Percentiles rank a stretch among this genome's conserved stretches.
These are phyloP conservation scores for Chaetomium cochliodes DNA, from an alignment of 495 filamentous ascomycete species.

Conservation along the genomic window DNA sequence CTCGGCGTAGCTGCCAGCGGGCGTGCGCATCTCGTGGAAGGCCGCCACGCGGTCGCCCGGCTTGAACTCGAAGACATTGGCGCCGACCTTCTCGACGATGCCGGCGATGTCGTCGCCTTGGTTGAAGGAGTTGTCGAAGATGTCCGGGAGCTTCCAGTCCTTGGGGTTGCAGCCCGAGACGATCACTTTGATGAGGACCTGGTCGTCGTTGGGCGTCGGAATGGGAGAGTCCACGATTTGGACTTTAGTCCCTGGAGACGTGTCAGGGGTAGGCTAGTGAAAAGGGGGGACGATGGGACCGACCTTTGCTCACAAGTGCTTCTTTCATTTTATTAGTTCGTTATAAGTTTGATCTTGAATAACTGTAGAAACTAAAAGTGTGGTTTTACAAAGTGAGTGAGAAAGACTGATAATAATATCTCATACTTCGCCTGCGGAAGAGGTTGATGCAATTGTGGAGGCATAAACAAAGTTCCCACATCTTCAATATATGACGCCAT, in stretches of 20 bases:
- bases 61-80: slow-evolving; percentile 60
- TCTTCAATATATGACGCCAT: slow-evolving; percentile 11
- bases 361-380: not conserved
- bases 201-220: slow-evolving; percentile 57
- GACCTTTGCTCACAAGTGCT: slow-evolving; percentile 18
- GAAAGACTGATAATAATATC: not conserved
- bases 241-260: slow-evolving; percentile 48
- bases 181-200: slow-evolving; percentile 70
- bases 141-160: slow-evolving; percentile 63
- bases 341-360: not conserved
- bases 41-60: slow-evolving; percentile 68
- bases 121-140: slow-evolving; percentile 42
- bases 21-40: slow-evolving; percentile 59
- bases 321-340: slow-evolving; percentile 1
- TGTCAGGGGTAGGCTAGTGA: not conserved
- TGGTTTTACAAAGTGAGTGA: not conserved
- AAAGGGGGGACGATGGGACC: slow-evolving; percentile 3
- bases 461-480: not conserved
- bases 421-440: not conserved
- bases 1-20: slow-evolving; percentile 65
- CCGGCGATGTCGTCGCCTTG: slow-evolving; percentile 73
- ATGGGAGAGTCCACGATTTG: slow-evolving; percentile 63
- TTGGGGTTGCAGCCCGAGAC: slow-evolving; percentile 74
- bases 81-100: slow-evolving; percentile 60
- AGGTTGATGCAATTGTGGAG: not conserved